Evolutionary conservation across 345 rosid species (phyloP).

Genomic region (Populus deltoides): DNA sequence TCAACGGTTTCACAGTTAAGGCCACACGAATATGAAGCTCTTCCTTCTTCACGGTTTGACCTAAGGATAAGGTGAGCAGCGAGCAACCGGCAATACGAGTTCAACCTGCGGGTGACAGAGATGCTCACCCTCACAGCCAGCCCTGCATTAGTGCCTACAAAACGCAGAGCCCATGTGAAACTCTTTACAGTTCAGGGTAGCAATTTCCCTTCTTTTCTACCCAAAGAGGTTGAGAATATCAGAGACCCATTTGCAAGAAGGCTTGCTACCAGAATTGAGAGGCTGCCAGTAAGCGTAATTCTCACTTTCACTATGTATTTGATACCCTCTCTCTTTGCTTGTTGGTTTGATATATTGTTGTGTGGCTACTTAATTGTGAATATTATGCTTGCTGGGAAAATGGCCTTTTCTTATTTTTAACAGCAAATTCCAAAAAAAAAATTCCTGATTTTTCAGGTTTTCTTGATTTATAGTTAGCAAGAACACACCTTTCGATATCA

Average conservation of each 20-base stretch:
- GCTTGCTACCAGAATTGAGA: constrained; percentile 58
- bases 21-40: neutral
- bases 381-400: too few species aligned
- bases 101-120: constrained; percentile 9
- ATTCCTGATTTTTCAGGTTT: too few species aligned
- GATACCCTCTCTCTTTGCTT: neutral
- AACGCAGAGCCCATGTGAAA: constrained; percentile 9
- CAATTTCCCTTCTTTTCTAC: constrained; percentile 57
- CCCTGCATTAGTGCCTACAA: neutral
- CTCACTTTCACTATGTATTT: neutral
- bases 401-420: too few species aligned
- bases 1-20: too few species aligned
- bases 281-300: constrained; percentile 48
- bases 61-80: neutral
- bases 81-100: neutral
- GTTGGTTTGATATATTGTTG: too few species aligned
- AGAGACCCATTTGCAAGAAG: constrained; percentile 51
- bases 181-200: constrained; percentile 21
- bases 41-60: neutral
- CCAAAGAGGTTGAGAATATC: constrained; percentile 51
- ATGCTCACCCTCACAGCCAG: constrained; percentile 32
- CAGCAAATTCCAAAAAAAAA: too few species aligned
- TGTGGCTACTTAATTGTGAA: too few species aligned
- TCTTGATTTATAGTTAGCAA: too few species aligned
- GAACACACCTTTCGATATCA: too few species aligned